These are phyloP conservation scores for Antitrichia curtipendula DNA, from an alignment of 225 moss, liverwort and hornwort species.

Conservation along the genomic window DNA sequence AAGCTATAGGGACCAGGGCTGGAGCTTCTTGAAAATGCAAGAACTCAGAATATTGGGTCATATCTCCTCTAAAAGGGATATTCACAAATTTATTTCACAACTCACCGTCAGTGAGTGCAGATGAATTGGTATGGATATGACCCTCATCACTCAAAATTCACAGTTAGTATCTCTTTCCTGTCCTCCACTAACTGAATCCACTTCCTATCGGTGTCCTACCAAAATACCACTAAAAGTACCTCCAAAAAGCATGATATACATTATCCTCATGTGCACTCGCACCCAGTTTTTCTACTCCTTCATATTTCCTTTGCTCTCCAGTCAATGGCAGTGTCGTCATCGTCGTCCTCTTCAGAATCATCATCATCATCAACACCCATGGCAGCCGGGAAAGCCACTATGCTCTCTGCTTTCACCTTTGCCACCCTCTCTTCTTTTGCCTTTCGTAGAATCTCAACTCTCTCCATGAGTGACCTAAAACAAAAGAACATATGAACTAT, in stretches of 20 bases:
- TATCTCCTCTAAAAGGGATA: neutral
- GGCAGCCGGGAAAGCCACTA: constrained; percentile 36
- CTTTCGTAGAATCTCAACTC: constrained; percentile 44
- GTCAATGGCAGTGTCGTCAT: constrained; percentile 13
- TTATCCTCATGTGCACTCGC: neutral
- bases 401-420: constrained; percentile 33
- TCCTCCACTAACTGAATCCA: neutral
- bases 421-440: constrained; percentile 40
- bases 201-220: neutral
- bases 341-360: constrained; percentile 28
- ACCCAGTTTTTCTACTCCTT: neutral
- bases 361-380: constrained; percentile 34
- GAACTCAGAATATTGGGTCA: neutral
- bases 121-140: neutral
- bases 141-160: neutral
- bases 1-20: neutral
- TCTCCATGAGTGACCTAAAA: constrained; percentile 35
- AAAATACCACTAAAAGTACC: neutral
- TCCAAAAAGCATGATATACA: neutral
- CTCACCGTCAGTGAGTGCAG: neutral
- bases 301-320: constrained; percentile 52
- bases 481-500: neutral
- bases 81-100: neutral
- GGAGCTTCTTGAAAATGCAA: neutral
- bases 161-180: neutral